Conservation (phyloP, 306 rosid genomes). For the Medicago arabica region DNA sequence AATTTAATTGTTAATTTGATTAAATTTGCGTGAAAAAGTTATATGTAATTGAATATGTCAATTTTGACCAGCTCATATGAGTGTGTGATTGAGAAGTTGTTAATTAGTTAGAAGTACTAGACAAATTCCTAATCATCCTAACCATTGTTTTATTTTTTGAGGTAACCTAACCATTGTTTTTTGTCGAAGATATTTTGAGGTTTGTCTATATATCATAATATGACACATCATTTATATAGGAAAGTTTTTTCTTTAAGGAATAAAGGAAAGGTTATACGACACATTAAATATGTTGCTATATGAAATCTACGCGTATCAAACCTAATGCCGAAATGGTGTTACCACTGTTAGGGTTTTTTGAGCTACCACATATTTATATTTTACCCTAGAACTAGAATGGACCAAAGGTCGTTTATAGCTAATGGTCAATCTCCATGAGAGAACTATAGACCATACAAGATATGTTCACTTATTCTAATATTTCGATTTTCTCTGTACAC, state of each 20-base stretch:
- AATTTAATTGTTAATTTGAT: background rate
- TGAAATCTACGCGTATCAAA: background rate
- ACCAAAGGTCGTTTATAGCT: too few species aligned
- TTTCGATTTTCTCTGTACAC: too few species aligned
- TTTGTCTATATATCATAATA: background rate
- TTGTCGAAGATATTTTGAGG: background rate
- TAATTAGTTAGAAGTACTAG: background rate
- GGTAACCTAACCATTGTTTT: background rate
- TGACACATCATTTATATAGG: background rate
- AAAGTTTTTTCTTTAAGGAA: too few species aligned
- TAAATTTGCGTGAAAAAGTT: background rate
- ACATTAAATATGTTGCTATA: background rate
- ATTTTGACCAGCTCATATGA: background rate
- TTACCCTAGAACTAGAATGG: too few species aligned
- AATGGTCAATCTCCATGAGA: too few species aligned
- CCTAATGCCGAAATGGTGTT: background rate
- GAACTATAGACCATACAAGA: too few species aligned
- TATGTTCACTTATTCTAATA: too few species aligned
- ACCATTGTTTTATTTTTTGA: background rate
- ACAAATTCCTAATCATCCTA: constrained; percentile 17
- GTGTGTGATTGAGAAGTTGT: background rate
- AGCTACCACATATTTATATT: background rate
- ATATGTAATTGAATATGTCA: background rate
- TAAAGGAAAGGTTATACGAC: background rate
- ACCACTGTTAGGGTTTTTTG: background rate